phyloP scores from a whole-genome alignment of 192 early-diverging fungal genomes.

The Fimicolochytrium jonesii region DNA sequence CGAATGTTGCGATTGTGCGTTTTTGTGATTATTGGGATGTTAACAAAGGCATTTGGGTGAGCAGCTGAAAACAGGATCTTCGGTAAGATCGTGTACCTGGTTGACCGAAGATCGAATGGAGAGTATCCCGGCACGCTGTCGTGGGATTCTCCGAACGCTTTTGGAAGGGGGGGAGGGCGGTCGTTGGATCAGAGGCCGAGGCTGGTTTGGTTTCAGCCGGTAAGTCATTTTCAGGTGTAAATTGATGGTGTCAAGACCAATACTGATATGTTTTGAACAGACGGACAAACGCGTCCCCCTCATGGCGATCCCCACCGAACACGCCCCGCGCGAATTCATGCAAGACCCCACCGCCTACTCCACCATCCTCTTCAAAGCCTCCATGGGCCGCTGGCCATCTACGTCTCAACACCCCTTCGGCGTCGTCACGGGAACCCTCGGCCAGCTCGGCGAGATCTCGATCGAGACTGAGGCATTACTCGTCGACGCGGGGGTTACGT shows the following conservation, averaged over 20 bases:
- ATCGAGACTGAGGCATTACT: conserved; percentile 78
- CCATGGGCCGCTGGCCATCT: conserved; percentile 68
- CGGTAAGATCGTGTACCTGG: conserved; percentile 46
- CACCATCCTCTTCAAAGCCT: conserved; percentile 53
- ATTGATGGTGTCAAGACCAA: too few species aligned
- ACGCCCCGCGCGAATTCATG: conserved; percentile 67
- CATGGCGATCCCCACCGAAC: conserved; percentile 70
- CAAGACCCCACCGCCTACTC: conserved; percentile 53
- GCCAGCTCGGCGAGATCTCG: conserved; percentile 69
- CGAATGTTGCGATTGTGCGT: too few species aligned
- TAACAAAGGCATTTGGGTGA: background rate
- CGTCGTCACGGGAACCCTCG: conserved; percentile 65
- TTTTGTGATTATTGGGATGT: background rate
- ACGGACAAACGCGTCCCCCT: conserved; percentile 75
- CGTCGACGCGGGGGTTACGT: conserved; percentile 74
- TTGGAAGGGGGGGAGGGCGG: too few species aligned
- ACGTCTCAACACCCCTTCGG: conserved; percentile 71
- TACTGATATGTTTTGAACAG: too few species aligned
- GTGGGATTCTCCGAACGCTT: conserved; percentile 32
- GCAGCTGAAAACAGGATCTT: conserved; percentile 28
- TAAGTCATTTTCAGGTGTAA: too few species aligned
- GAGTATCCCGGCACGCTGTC: conserved; percentile 43
- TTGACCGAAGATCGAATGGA: conserved; percentile 26
- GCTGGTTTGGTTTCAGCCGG: conserved; percentile 75
- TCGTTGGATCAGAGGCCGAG: too few species aligned